Evolutionary conservation across 1,284 basidiomycete genomes (phyloP).

Genomic region (Boletus semigastroideus): DNA sequence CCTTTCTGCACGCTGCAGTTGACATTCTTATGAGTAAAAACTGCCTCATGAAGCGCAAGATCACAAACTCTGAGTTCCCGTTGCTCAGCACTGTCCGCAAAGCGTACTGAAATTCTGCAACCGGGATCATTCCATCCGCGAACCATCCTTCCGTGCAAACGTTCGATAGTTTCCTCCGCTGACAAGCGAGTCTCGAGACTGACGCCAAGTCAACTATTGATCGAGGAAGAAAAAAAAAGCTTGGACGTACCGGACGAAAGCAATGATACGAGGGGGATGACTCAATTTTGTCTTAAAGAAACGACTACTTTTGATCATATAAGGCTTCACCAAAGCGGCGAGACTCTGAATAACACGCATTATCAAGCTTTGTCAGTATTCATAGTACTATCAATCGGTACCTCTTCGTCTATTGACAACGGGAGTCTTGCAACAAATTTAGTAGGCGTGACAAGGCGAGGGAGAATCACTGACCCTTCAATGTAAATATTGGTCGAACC

Average conservation of each 20-base stretch:
- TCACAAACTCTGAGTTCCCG: slow-evolving; percentile 44
- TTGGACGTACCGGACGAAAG: slow-evolving; percentile 62
- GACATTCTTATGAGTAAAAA: not conserved
- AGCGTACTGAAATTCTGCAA: slow-evolving; percentile 69
- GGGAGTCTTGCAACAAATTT: slow-evolving; percentile 46
- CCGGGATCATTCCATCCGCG: slow-evolving; percentile 70
- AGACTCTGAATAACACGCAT: slow-evolving; percentile 48
- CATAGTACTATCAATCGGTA: slow-evolving; percentile 11
- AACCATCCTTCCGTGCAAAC: slow-evolving; percentile 74
- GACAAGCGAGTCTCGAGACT: slow-evolving; percentile 66
- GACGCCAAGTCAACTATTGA: not conserved
- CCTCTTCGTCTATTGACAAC: slow-evolving; percentile 50
- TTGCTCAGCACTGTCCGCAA: slow-evolving; percentile 64
- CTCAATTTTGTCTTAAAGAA: slow-evolving; percentile 74
- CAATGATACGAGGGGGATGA: slow-evolving; percentile 71
- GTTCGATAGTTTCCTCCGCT: slow-evolving; percentile 71
- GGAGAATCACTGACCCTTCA: slow-evolving; percentile 49
- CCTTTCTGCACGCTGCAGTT: slow-evolving; percentile 46
- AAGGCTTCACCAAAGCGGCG: slow-evolving; percentile 55
- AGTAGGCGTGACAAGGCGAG: slow-evolving; percentile 1
- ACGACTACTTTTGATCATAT: slow-evolving; percentile 67
- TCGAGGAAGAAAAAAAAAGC: not conserved
- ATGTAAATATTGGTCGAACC: slow-evolving; percentile 72
- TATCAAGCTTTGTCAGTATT: not conserved
- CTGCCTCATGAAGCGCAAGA: not conserved